phyloP scores from a whole-genome alignment of 352 stramenopile genomes.

The Globisporangium irregulare region DNA sequence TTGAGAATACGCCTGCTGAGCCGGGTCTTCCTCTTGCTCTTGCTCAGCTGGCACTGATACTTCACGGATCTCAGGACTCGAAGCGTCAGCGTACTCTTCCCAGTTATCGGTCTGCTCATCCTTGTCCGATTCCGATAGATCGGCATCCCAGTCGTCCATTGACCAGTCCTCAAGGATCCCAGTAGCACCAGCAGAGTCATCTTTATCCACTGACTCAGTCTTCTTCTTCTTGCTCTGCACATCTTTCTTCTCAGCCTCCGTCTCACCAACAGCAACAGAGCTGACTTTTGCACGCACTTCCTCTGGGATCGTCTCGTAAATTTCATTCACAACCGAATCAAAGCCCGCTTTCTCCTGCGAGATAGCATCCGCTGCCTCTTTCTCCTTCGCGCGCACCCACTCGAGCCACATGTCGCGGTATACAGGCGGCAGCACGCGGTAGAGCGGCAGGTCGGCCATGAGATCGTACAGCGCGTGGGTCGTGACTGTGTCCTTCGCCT shows the following conservation, averaged over 20 bases:
- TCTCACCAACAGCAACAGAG: background rate
- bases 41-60: background rate
- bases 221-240: background rate
- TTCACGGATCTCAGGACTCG: background rate
- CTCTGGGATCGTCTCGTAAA: constrained; percentile 43
- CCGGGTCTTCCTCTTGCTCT: constrained; percentile 25
- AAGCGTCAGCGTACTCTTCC: constrained; percentile 4
- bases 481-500: constrained; percentile 74
- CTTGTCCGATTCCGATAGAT: constrained; percentile 36
- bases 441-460: constrained; percentile 78
- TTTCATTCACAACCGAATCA: constrained; percentile 46
- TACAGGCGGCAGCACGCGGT: constrained; percentile 84
- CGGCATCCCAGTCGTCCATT: constrained; percentile 73
- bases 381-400: constrained; percentile 50
- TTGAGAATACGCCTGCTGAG: constrained; percentile 26
- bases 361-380: constrained; percentile 28
- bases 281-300: constrained; percentile 45
- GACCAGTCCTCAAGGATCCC: constrained; percentile 46
- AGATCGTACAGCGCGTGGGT: constrained; percentile 88
- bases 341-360: constrained; percentile 46
- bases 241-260: constrained; percentile 13
- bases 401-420: constrained; percentile 88
- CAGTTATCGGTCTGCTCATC: background rate
- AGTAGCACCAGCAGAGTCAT: background rate
- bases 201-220: background rate